Evolutionary conservation across 1,284 basidiomycete species (phyloP).

Genomic region (Ganoderma multipileum): DNA sequence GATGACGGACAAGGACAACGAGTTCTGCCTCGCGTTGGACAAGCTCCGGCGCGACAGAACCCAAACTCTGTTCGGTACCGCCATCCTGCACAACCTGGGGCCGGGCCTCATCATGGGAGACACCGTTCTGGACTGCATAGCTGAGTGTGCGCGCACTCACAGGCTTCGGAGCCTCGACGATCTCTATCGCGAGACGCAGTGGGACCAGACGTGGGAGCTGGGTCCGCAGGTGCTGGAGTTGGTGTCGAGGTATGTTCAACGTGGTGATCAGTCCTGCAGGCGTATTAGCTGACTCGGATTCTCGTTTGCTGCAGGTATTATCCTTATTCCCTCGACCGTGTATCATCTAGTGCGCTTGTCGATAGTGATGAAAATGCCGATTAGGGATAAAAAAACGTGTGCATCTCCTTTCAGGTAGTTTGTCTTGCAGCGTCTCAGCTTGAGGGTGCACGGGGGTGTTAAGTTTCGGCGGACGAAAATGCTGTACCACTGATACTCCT

Average conservation of each 20-base stretch:
- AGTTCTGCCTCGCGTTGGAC: neutral
- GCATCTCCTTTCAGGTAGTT: too few species aligned
- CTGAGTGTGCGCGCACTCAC: neutral
- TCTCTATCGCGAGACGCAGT: conserved; percentile 17
- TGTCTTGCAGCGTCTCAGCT: too few species aligned
- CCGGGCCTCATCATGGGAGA: neutral
- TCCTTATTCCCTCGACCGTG: too few species aligned
- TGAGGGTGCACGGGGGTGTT: too few species aligned
- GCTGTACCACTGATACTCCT: neutral
- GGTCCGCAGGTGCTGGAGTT: conserved; percentile 5
- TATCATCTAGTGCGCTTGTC: too few species aligned
- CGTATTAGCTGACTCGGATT: too few species aligned
- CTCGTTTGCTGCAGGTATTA: too few species aligned
- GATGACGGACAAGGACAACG: neutral
- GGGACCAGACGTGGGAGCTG: conserved; percentile 4
- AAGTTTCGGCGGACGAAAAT: neutral
- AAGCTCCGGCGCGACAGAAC: neutral
- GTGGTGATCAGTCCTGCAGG: too few species aligned
- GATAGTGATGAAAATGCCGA: too few species aligned
- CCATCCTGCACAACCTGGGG: neutral
- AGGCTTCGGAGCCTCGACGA: conserved; percentile 11
- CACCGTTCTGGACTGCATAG: neutral
- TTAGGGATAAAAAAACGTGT: too few species aligned
- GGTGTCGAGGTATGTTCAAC: neutral
- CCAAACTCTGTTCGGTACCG: neutral